phyloP scores from a whole-genome alignment of 1,284 basidiomycete genomes.

The Melampsora abietis-canadensis region DNA sequence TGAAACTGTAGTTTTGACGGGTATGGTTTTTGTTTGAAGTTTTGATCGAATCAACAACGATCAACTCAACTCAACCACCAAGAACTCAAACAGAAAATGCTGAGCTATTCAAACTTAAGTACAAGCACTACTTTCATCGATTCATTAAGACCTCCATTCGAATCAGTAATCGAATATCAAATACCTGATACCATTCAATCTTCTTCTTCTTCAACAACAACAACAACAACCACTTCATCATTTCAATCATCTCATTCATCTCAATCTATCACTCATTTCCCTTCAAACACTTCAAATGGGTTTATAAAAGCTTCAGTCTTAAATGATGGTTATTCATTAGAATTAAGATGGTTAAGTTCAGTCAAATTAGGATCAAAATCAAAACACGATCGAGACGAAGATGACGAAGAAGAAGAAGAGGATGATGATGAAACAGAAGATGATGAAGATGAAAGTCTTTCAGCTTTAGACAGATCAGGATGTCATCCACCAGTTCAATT shows the following conservation, averaged over 20 bases:
- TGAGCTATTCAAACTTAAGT: neutral
- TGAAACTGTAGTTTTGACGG: too few species aligned
- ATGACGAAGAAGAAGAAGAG: neutral
- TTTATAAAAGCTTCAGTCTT: constrained; percentile 32
- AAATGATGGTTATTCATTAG: constrained; percentile 27
- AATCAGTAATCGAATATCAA: constrained; percentile 18
- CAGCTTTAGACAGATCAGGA: constrained; percentile 4
- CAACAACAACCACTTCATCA: neutral
- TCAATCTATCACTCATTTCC: constrained; percentile 37
- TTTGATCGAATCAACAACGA: too few species aligned
- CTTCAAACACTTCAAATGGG: neutral
- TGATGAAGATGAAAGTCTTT: neutral
- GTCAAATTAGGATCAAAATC: constrained; percentile 11
- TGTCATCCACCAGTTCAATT: constrained; percentile 35
- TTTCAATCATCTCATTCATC: constrained; percentile 33
- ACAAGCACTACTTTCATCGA: constrained; percentile 17
- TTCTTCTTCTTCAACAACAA: neutral
- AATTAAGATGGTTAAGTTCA: constrained; percentile 28
- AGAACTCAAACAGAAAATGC: too few species aligned
- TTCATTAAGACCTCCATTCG: constrained; percentile 14
- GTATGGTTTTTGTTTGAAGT: too few species aligned
- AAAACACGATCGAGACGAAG: neutral
- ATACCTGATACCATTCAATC: constrained; percentile 11
- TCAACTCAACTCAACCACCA: too few species aligned
- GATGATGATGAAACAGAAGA: neutral